Evolutionary conservation across 2,329 filamentous ascomycete species (phyloP).

Genomic region (Hypomyces rosellus): DNA sequence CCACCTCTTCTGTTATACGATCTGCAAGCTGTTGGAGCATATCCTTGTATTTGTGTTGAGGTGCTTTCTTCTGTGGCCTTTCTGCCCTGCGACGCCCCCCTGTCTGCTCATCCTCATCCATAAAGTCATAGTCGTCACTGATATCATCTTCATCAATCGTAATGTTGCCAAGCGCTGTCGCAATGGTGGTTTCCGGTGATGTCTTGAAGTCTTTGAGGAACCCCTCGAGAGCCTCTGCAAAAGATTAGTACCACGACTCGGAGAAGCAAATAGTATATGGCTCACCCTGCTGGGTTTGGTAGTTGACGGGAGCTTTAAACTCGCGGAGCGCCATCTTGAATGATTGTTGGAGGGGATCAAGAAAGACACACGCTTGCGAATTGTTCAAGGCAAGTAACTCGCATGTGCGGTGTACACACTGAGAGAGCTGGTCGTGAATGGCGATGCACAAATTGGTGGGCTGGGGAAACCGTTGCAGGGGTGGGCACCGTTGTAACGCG

Average conservation of each 20-base stretch:
- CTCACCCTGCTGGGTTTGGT: constrained; percentile 77
- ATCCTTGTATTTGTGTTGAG: constrained; percentile 81
- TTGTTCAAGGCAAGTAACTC: neutral
- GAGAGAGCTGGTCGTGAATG: neutral
- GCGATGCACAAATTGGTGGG: constrained; percentile 27
- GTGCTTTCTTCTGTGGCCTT: constrained; percentile 44
- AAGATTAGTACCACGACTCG: constrained; percentile 22
- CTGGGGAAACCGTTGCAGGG: constrained; percentile 24
- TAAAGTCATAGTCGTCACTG: constrained; percentile 87
- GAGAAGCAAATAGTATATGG: constrained; percentile 7
- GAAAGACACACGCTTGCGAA: constrained; percentile 13
- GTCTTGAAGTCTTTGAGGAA: constrained; percentile 89
- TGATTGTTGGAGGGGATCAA: constrained; percentile 16
- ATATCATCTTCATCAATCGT: constrained; percentile 81
- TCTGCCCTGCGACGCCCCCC: constrained; percentile 44
- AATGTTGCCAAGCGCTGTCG: constrained; percentile 76
- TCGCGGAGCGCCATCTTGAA: constrained; percentile 76
- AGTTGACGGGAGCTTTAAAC: constrained; percentile 74
- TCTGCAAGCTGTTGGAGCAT: constrained; percentile 84
- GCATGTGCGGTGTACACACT: neutral
- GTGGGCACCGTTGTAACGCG: constrained; percentile 20
- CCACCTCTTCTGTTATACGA: constrained; percentile 66
- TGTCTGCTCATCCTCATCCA: constrained; percentile 70
- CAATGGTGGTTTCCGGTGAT: constrained; percentile 61
- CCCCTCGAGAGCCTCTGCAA: constrained; percentile 70